These are phyloP conservation scores for Suillus spraguei DNA, from an alignment of 768 basidiomycete species.

Conservation along the genomic window DNA sequence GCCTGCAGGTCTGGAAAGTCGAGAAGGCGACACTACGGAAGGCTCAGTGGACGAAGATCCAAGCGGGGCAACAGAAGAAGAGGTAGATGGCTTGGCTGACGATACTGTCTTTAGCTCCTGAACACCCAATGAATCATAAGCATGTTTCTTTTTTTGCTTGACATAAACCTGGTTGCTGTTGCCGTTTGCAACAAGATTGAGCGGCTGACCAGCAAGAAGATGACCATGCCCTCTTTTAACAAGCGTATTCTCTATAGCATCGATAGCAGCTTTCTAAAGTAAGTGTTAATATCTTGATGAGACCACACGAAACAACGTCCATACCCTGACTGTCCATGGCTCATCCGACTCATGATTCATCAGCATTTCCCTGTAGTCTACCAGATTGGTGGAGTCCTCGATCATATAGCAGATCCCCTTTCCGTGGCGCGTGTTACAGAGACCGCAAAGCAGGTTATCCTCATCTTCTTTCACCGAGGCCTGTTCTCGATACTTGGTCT, in stretches of 20 bases:
- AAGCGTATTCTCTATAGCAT: slow-evolving; percentile 69
- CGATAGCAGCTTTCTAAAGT: slow-evolving; percentile 61
- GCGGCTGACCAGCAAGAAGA: slow-evolving; percentile 65
- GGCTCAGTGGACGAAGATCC: background rate
- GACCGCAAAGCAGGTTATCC: slow-evolving; percentile 46
- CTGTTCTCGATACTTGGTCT: slow-evolving; percentile 8
- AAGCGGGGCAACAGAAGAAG: background rate
- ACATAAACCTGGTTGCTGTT: slow-evolving; percentile 2
- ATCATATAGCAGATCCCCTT: slow-evolving; percentile 63
- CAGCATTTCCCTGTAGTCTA: slow-evolving; percentile 70
- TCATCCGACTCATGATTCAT: slow-evolving; percentile 67
- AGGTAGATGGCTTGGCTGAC: slow-evolving; percentile 11
- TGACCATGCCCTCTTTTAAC: slow-evolving; percentile 53
- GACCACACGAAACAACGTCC: slow-evolving; percentile 19
- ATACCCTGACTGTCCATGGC: slow-evolving; percentile 63
- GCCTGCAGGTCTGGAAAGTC: background rate
- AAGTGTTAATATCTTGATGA: slow-evolving; percentile 14
- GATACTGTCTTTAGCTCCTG: background rate
- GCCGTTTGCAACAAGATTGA: slow-evolving; percentile 49
- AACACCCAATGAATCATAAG: background rate
- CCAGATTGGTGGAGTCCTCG: slow-evolving; percentile 62
- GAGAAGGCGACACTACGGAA: slow-evolving; percentile 2
- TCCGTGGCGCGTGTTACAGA: slow-evolving; percentile 61
- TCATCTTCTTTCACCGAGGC: slow-evolving; percentile 12
- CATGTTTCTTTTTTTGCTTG: slow-evolving; percentile 6